Evolutionary conservation across 2,329 filamentous ascomycete species (phyloP).

Genomic region (Diaporthe ampelina): DNA sequence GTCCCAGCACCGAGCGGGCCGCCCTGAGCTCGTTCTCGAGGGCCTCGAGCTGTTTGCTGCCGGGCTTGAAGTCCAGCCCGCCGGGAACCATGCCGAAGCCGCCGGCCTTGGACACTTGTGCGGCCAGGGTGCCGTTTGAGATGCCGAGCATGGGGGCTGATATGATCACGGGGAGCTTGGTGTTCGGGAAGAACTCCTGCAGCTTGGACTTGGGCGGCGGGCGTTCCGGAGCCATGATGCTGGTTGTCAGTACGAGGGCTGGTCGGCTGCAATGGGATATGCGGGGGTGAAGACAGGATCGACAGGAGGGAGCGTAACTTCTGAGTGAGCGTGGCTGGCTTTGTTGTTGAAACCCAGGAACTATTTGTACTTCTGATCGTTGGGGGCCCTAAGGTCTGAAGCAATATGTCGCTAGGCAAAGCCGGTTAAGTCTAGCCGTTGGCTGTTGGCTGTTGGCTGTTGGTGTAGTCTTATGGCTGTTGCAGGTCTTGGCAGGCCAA

Average conservation of each 20-base stretch:
- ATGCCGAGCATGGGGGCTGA: constrained; percentile 58
- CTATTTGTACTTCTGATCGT: background rate
- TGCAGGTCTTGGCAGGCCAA: background rate
- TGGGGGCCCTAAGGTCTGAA: background rate
- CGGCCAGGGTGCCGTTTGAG: constrained; percentile 54
- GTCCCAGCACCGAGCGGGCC: constrained; percentile 46
- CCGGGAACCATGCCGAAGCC: constrained; percentile 55
- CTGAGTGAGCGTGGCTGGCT: background rate
- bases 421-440: background rate
- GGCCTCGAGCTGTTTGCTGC: constrained; percentile 46
- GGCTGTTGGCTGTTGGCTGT: background rate
- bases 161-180: constrained; percentile 54
- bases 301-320: background rate
- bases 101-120: constrained; percentile 56
- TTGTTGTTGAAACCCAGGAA: background rate
- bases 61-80: constrained; percentile 51
- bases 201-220: constrained; percentile 31
- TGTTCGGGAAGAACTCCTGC: constrained; percentile 54
- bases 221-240: constrained; percentile 38
- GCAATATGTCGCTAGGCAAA: background rate
- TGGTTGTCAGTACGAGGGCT: background rate
- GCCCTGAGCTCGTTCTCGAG: constrained; percentile 51
- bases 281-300: background rate
- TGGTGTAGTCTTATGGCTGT: background rate
- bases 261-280: background rate